phyloP scores from a whole-genome alignment of 805 yeast species.

The Candida coleopterorum region DNA sequence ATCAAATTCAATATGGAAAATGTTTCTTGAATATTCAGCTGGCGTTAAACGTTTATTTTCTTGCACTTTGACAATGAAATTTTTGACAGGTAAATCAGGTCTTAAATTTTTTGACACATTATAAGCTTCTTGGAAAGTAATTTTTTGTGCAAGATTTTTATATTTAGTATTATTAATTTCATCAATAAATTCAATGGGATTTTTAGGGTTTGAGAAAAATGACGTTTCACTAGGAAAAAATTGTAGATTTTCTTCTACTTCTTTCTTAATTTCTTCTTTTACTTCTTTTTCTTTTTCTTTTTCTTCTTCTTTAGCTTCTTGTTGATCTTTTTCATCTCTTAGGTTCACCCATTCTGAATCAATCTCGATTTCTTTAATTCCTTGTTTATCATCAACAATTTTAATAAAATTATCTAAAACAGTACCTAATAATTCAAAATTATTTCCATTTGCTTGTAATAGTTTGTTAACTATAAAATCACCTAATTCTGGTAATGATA shows the following conservation, averaged over 20 bases:
- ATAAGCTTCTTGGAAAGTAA: constrained; percentile 81
- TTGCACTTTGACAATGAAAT: constrained; percentile 83
- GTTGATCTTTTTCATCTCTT: constrained; percentile 32
- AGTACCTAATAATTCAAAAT: constrained; percentile 72
- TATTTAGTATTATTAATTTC: constrained; percentile 36
- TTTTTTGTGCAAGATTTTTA: constrained; percentile 57
- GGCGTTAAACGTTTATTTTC: constrained; percentile 93
- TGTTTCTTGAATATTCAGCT: constrained; percentile 81
- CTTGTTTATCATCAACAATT: constrained; percentile 45
- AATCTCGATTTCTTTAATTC: constrained; percentile 32
- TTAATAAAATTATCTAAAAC: constrained; percentile 64
- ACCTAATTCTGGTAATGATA: constrained; percentile 55
- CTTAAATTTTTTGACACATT: constrained; percentile 55
- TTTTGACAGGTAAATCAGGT: constrained; percentile 85
- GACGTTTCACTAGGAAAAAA: constrained; percentile 60
- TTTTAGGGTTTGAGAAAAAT: constrained; percentile 58
- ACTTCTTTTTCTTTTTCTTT: constrained; percentile 16
- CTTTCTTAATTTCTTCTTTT: constrained; percentile 25
- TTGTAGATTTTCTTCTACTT: constrained; percentile 30
- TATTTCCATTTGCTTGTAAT: constrained; percentile 76
- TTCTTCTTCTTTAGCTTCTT: constrained; percentile 16
- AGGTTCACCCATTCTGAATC: constrained; percentile 29
- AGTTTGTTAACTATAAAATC: constrained; percentile 71
- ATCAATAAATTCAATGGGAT: constrained; percentile 26
- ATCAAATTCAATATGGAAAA: constrained; percentile 95